phyloP scores from a whole-genome alignment of 2,329 filamentous ascomycete species.

The Bipolaris gigantea region DNA sequence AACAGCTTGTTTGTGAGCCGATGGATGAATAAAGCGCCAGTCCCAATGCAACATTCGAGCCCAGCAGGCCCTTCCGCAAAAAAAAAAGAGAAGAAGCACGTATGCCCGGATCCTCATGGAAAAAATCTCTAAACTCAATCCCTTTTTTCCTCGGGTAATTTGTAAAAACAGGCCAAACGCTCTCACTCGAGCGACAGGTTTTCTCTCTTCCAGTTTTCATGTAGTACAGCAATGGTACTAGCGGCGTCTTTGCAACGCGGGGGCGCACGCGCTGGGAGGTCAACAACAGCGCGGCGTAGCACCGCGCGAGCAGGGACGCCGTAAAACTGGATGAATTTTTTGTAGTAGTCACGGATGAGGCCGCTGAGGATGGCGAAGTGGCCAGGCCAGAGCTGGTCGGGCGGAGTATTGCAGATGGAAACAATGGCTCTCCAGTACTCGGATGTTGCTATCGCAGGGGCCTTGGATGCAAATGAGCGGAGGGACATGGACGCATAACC shows the following conservation, averaged over 20 bases:
- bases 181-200: slow-evolving; percentile 22
- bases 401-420: slow-evolving; percentile 73
- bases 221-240: slow-evolving; percentile 33
- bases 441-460: slow-evolving; percentile 70
- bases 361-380: slow-evolving; percentile 56
- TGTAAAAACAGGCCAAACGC: not conserved
- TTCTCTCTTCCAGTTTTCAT: slow-evolving; percentile 38
- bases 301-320: slow-evolving; percentile 74
- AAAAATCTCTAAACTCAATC: not conserved
- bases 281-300: slow-evolving; percentile 70
- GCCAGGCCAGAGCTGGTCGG: slow-evolving; percentile 52
- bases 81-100: not conserved
- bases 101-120: not conserved
- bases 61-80: not conserved
- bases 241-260: slow-evolving; percentile 31
- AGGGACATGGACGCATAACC: slow-evolving; percentile 83
- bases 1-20: not conserved
- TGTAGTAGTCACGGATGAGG: slow-evolving; percentile 64
- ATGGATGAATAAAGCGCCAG: not conserved
- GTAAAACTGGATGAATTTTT: slow-evolving; percentile 78
- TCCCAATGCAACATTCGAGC: not conserved
- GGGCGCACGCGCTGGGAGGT: slow-evolving; percentile 61
- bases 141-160: not conserved
- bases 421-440: slow-evolving; percentile 84
- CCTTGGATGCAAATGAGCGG: slow-evolving; percentile 67